Evolutionary conservation across 805 yeast species (phyloP).

Genomic region (Metschnikowia shivogae): DNA sequence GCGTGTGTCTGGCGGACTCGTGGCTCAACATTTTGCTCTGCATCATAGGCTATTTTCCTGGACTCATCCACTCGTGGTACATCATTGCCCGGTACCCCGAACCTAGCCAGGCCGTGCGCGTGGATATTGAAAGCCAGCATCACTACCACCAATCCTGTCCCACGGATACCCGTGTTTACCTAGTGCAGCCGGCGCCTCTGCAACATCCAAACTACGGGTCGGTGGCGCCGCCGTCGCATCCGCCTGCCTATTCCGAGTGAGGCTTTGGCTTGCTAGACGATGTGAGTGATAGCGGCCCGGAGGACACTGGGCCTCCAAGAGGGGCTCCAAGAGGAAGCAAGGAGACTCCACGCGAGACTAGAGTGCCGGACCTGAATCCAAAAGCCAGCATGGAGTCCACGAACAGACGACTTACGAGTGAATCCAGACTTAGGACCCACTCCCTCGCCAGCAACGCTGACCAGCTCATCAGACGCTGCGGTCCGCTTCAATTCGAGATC

Average conservation of each 20-base stretch:
- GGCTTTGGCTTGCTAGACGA: not conserved
- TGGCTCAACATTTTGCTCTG: slow-evolving; percentile 40
- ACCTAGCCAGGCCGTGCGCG: slow-evolving; percentile 7
- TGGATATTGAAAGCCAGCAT: slow-evolving; percentile 32
- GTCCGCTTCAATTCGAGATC: too few relatives aligned
- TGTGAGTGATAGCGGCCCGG: not conserved
- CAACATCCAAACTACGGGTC: slow-evolving; percentile 26
- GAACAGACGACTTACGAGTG: too few relatives aligned
- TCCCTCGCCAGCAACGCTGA: too few relatives aligned
- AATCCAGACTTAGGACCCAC: too few relatives aligned
- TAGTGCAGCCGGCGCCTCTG: slow-evolving; percentile 8
- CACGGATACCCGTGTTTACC: slow-evolving; percentile 6
- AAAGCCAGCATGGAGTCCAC: too few relatives aligned
- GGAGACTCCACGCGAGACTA: too few relatives aligned
- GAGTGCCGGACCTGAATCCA: too few relatives aligned
- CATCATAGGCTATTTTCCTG: slow-evolving; percentile 48
- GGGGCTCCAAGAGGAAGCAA: too few relatives aligned
- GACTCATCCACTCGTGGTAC: slow-evolving; percentile 48
- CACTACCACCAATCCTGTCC: slow-evolving; percentile 14
- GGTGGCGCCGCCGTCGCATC: slow-evolving; percentile 6
- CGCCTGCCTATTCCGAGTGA: slow-evolving; percentile 1
- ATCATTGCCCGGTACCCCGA: slow-evolving; percentile 45
- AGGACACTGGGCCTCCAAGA: too few relatives aligned
- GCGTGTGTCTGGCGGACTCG: slow-evolving; percentile 53
- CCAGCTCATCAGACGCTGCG: too few relatives aligned